phyloP scores from a whole-genome alignment of 441 rosid species.

The Pelargonium australe region DNA sequence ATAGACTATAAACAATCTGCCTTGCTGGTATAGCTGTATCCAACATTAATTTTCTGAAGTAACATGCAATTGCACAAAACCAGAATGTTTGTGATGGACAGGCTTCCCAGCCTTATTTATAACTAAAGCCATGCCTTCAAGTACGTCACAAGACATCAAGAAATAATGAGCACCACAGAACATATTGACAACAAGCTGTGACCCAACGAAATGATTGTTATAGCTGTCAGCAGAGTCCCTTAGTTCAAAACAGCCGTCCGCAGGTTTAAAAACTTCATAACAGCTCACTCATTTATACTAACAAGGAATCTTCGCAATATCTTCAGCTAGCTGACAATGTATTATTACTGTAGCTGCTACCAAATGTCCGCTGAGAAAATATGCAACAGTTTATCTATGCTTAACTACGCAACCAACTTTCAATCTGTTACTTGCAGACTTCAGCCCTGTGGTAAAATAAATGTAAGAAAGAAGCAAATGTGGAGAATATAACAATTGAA shows the following conservation, averaged over 20 bases:
- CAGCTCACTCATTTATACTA: conserved; percentile 35
- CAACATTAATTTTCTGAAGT: conserved; percentile 31
- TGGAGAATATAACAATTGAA: conserved; percentile 16
- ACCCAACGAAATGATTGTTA: conserved; percentile 27
- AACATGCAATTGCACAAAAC: conserved; percentile 26
- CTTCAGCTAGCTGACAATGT: conserved; percentile 23
- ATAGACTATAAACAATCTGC: conserved; percentile 25
- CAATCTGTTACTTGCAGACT: conserved; percentile 35
- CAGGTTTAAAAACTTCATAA: conserved; percentile 32
- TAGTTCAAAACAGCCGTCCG: conserved; percentile 34
- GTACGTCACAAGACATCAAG: conserved; percentile 23
- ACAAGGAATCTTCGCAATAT: conserved; percentile 27
- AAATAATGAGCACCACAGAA: conserved; percentile 21
- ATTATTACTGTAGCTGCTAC: conserved; percentile 29
- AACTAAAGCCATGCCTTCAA: conserved; percentile 34
- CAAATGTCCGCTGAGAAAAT: conserved; percentile 30
- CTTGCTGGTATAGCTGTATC: conserved; percentile 32
- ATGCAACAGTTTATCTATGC: conserved; percentile 31
- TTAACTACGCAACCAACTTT: conserved; percentile 39
- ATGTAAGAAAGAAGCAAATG: conserved; percentile 10
- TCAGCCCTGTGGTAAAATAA: conserved; percentile 47
- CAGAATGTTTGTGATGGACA: conserved; percentile 30
- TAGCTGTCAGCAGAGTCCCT: conserved; percentile 29
- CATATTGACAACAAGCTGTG: conserved; percentile 36
- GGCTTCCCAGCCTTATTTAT: conserved; percentile 50